Evolutionary conservation across 2,329 filamentous ascomycete species (phyloP).

Genomic region (Talaromyces sp.): DNA sequence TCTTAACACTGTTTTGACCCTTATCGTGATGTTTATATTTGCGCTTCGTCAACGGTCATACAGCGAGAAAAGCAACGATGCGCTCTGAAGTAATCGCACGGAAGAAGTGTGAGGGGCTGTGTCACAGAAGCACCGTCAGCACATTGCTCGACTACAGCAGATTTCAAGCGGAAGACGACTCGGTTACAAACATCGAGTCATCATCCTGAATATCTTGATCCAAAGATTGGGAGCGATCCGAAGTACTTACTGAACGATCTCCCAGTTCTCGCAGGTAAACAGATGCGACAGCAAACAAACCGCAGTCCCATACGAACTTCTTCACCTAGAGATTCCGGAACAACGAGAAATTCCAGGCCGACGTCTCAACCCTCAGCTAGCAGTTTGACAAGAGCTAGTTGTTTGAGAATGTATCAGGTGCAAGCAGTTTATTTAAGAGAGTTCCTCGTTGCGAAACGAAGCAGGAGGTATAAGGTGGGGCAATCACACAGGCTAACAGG

Average conservation of each 20-base stretch:
- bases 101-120: conserved; percentile 5
- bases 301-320: neutral
- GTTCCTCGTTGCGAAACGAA: conserved; percentile 12
- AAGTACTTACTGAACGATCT: neutral
- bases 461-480: conserved; percentile 18
- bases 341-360: conserved; percentile 3
- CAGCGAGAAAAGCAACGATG: neutral
- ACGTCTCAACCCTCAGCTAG: neutral
- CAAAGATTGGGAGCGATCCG: neutral
- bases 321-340: neutral
- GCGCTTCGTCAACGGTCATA: conserved; percentile 2
- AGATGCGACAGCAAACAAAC: conserved; percentile 4
- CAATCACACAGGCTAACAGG: conserved; percentile 16
- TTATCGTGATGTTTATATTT: neutral
- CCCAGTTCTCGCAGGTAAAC: conserved; percentile 1
- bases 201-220: neutral
- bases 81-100: neutral
- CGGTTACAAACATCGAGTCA: neutral
- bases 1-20: neutral
- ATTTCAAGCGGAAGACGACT: neutral
- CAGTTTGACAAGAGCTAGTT: conserved; percentile 5
- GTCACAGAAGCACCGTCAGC: conserved; percentile 3
- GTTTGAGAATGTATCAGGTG: conserved; percentile 4
- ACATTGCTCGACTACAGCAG: neutral
- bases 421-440: neutral